Percentiles rank a stretch among this genome's conserved stretches.
These are phyloP conservation scores for Ascosphaera apis DNA, from an alignment of 2,329 filamentous ascomycete genomes.

Conservation along the genomic window DNA sequence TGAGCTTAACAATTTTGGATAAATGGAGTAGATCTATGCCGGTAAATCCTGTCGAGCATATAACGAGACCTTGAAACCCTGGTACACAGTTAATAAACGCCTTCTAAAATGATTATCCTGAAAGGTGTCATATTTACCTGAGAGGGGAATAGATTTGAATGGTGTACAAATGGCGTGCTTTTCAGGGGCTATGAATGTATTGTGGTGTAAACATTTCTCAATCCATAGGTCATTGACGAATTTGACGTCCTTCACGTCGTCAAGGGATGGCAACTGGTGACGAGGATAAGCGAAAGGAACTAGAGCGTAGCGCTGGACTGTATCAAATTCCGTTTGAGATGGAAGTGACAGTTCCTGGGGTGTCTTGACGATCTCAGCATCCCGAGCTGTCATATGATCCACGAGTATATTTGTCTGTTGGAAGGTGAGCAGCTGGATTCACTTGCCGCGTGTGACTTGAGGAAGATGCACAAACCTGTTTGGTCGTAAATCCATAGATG, in stretches of 20 bases:
- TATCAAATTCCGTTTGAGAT: slow-evolving; percentile 3
- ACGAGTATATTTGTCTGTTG: slow-evolving; percentile 15
- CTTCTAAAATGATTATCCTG: neutral
- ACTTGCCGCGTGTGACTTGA: slow-evolving; percentile 1
- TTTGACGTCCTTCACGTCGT: slow-evolving; percentile 19
- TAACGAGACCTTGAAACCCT: slow-evolving; percentile 34
- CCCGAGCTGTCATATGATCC: slow-evolving; percentile 19
- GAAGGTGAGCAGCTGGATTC: slow-evolving; percentile 4
- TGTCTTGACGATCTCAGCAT: slow-evolving; percentile 15
- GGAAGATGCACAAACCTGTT: slow-evolving; percentile 23
- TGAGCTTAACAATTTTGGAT: slow-evolving; percentile 47
- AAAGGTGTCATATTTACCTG: slow-evolving; percentile 16
- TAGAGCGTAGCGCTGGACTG: slow-evolving; percentile 16
- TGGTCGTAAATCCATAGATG: slow-evolving; percentile 34
- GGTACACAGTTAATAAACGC: slow-evolving; percentile 29
- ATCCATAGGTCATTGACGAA: slow-evolving; percentile 79
- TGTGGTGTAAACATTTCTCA: slow-evolving; percentile 64
- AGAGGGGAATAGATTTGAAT: slow-evolving; percentile 46
- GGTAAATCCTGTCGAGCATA: slow-evolving; percentile 56
- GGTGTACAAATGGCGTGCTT: slow-evolving; percentile 55
- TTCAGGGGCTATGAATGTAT: slow-evolving; percentile 43
- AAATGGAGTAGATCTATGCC: slow-evolving; percentile 72
- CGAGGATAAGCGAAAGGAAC: slow-evolving; percentile 16
- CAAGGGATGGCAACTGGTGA: slow-evolving; percentile 15
- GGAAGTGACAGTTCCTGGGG: neutral